Base-by-base conservation (phyloP, 495 filamentous ascomycete species). In the Sphaerosporella brunnea region DNA sequence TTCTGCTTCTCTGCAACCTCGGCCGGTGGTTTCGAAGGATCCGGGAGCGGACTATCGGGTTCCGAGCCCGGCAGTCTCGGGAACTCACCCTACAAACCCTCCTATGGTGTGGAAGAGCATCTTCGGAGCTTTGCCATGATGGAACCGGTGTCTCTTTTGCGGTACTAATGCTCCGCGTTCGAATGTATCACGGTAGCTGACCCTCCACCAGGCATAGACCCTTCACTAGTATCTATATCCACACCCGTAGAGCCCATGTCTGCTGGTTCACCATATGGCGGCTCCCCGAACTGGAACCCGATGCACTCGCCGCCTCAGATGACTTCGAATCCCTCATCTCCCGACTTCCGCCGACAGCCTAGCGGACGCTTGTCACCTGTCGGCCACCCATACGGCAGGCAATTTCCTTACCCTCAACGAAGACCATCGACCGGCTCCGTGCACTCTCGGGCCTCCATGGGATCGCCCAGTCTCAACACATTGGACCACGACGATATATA, bases 171-270 rank as follows among this genome's bases (percentile, higher is more conserved):
- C 36, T 47, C 37, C 46, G 19, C 34, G 20, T 20, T 21, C 7
- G 20, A 36, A 24, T 34, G 23, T 4, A 13, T 44, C 9, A 35
- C 23, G 43, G 30, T 26, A 28, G 42, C 34, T 53, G 23, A 24
- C 44, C 38, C 41, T 32, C 43, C 23, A 57, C 53, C 47, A 15
- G 49, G 48, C 20, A 53, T 59, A 43, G 52, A 59, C 23, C 56
- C 56, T 25, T 59, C 56, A 15, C 49, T 59, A 28, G 53, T 59
- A 28, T 58, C 47, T 24, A 59, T 52, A 16, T 55, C 56, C 36
- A 49, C 55, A 0, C 54, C 55, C 10, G 32, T 48, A 48, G 20
- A 36, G 8, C 50, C 57, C 21, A 38, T 46, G 11, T 40, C 54
- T 4, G 50, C 35, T 15, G 50, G 50, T 11, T 58, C 55, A 7